Base-by-base conservation (phyloP, 2,329 filamentous ascomycete genomes). In the Fonsecaea pedrosoi region DNA sequence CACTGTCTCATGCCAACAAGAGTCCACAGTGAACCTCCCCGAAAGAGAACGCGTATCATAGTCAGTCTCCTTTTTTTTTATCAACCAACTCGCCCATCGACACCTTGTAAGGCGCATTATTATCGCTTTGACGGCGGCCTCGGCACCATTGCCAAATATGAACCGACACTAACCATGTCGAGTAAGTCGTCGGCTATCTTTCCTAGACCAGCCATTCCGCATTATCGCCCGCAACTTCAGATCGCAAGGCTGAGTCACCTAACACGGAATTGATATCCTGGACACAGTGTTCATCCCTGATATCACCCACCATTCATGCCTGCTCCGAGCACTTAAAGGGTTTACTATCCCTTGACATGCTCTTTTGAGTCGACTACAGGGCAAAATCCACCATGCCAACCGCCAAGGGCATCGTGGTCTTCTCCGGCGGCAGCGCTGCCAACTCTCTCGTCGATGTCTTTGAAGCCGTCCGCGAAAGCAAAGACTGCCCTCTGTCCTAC, bases 391-490 rank as follows among this genome's bases (percentile, higher is more conserved):
- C 30, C n/a, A 70, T 70, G 68, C 38, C 42, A 15, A 57, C 65
- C 54, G 35, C 64, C 30, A 64, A 78, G 67, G 89, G 89, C 66
- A 89, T 96, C 65, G 92, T 94, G 25, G 90, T 97, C 59, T 95
- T 97, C 78, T 96, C 93, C 0, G 93, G 93, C 45, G 94, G 94
- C 61, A 97, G 92, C 72, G 94, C 94, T n/a, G 93, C 94, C 5
- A 98, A 97, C 76, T 96, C 86, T 74, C 86, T 97, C 4, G 94
- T 97, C 48, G 94, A 97, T 77, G 91, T 97, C 10, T 97, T 97
- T 79, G 89, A 84, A 66, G 81, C 82, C 18, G 83, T 91, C 38
- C 83, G 86, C 12, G 79, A 88, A 69, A 89, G 85, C 72, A 91
- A 90, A 69, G 80, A 85, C 48, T 90, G 90, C 74, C 82, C 85